Base-by-base conservation (phyloP, 1,139 yeast genomes). In the Geotrichum siamense region DNA sequence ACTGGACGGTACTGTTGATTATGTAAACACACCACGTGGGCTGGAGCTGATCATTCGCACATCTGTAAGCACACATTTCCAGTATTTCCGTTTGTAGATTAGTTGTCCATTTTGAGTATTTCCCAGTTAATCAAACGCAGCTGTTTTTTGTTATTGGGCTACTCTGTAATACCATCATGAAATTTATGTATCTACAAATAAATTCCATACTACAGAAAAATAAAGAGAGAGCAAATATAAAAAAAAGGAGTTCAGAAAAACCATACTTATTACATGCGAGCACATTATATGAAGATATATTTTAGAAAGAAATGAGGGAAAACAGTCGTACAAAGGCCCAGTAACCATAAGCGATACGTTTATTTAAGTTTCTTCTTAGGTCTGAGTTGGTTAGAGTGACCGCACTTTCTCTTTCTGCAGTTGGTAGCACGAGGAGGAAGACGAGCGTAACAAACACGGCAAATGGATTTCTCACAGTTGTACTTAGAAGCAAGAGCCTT, bases 351-450 rank as follows among this genome's bases (percentile, higher is more conserved):
- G 40, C 40, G 40, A 37, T 26, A 68, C 68, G 74, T 70, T 75
- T 78, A 89, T 81, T 89, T 89, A 74, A 87, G 83, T 87, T 91
- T 91, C 94, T 91, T 91, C 95, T 89, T 89, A 77, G 96, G 96
- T 81, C 97, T 87, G 75, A 91, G 85, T 80, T 91, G 98, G 81
- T 91, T 91, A 74, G 96, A 79, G 94, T 91, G 98, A 69, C 98
- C 98, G 76, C 98, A 91, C 82, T 91, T 91, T 86, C 96, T 87
- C 97, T 91, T 91, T 81, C 98, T 87, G 82, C 98, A 91, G 96
- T 91, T 91, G 76, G 97, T 91, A 65, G 98, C 98, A 83, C 97
- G 91, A 74, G 97, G 96, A 69, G 98, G 98, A 70, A 91, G 87
- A 82, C 98, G 93, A 67, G 98, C 97, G 82, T 91, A 91, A 80